Conservation (phyloP, 2,329 filamentous ascomycete species). For the Ceratocystis papillata region DNA sequence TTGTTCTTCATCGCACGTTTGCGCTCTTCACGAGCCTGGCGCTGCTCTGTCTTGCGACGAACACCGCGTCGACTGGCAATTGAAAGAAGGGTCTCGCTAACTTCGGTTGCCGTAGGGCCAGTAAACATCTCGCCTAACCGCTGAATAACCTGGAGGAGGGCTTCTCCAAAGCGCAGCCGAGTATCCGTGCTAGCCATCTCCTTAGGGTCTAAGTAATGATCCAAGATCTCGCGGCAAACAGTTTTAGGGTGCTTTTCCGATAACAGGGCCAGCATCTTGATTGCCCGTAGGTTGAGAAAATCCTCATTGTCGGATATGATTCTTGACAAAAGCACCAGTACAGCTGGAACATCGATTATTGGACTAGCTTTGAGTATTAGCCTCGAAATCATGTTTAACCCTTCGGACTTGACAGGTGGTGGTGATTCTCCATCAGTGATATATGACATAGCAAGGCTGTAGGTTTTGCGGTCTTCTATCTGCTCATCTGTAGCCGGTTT, state of each 20-base stretch:
- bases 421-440: constrained; percentile 51
- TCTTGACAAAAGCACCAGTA: constrained; percentile 52
- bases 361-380: constrained; percentile 47
- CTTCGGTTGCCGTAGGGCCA: constrained; percentile 41
- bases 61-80: constrained; percentile 53
- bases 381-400: constrained; percentile 47
- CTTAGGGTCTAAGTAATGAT: constrained; percentile 54
- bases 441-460: constrained; percentile 53
- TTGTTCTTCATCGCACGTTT: constrained; percentile 38
- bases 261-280: constrained; percentile 54
- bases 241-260: constrained; percentile 52
- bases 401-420: constrained; percentile 55
- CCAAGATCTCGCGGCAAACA: constrained; percentile 51
- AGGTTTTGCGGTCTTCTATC: constrained; percentile 50
- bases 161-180: constrained; percentile 58
- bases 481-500: constrained; percentile 38
- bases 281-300: constrained; percentile 58
- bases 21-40: constrained; percentile 43
- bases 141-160: constrained; percentile 53
- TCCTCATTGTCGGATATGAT: constrained; percentile 57
- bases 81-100: constrained; percentile 49
- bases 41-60: constrained; percentile 48
- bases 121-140: constrained; percentile 46
- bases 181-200: constrained; percentile 51
- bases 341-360: constrained; percentile 54